Evolutionary conservation across 2,329 filamentous ascomycete genomes (phyloP).

Genomic region (Scopulariopsis brevicaulis): DNA sequence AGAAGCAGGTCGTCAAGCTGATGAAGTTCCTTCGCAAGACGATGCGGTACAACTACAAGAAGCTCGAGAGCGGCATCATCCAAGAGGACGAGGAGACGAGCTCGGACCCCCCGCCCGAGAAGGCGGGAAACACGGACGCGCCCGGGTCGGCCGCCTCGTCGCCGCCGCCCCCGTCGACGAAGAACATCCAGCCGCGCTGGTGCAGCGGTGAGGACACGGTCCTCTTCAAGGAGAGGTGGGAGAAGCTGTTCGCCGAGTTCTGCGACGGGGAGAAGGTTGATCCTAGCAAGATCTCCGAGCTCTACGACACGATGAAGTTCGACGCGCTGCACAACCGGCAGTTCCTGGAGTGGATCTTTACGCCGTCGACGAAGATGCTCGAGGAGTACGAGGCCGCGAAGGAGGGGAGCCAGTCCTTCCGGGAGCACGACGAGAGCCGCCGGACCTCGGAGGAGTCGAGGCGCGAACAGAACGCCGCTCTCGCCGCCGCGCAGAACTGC

Average conservation of each 20-base stretch:
- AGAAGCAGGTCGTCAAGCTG: conserved; percentile 81
- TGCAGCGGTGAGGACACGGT: conserved; percentile 93
- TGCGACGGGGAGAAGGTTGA: conserved; percentile 96
- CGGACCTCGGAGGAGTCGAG: conserved; percentile 24
- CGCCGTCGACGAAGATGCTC: conserved; percentile 67
- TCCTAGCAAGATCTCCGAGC: conserved; percentile 94
- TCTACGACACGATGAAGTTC: conserved; percentile 99
- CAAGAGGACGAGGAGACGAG: conserved; percentile 45
- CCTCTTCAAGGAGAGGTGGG: conserved; percentile 93
- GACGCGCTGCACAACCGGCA: conserved; percentile 93
- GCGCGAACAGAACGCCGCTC: conserved; percentile 11
- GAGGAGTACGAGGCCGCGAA: conserved; percentile 45
- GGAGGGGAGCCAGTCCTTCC: conserved; percentile 19
- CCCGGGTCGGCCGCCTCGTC: neutral
- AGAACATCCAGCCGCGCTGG: conserved; percentile 70
- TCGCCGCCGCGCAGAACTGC: conserved; percentile 12
- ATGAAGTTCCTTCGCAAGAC: conserved; percentile 97
- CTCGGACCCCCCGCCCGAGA: neutral
- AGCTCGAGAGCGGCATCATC: conserved; percentile 57
- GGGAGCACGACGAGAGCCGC: conserved; percentile 25
- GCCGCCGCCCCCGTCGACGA: conserved; percentile 42
- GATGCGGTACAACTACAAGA: conserved; percentile 88
- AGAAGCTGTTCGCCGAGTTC: conserved; percentile 95
- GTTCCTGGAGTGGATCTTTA: conserved; percentile 96
- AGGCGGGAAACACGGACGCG: neutral